Evolutionary conservation across 1,139 yeast species (phyloP).

Genomic region (Wickerhamomyces sp.): DNA sequence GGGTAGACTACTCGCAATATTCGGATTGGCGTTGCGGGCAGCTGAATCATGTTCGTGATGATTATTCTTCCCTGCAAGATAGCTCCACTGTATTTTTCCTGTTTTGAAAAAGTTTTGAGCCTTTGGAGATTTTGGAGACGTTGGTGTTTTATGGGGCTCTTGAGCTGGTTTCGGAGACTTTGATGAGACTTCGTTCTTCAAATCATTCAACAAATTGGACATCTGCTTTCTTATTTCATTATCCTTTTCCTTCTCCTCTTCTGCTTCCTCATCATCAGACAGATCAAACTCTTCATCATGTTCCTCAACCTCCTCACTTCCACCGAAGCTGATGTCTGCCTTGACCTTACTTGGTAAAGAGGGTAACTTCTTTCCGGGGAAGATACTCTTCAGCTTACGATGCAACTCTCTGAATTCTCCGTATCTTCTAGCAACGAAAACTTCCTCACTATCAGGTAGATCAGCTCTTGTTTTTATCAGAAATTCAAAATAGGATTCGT

Average conservation of each 20-base stretch:
- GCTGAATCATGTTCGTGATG: neutral
- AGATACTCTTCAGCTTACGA: slow-evolving; percentile 42
- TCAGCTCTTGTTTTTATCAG: slow-evolving; percentile 24
- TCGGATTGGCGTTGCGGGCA: neutral
- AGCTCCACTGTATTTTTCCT: neutral
- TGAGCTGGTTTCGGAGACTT: neutral
- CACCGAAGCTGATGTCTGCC: slow-evolving; percentile 20
- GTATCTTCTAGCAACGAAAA: slow-evolving; percentile 54
- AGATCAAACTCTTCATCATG: slow-evolving; percentile 4
- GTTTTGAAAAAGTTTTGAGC: slow-evolving; percentile 3
- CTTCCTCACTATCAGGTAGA: slow-evolving; percentile 27
- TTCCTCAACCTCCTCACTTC: slow-evolving; percentile 11
- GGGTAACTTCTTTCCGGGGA: slow-evolving; percentile 71
- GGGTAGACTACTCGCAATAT: slow-evolving; percentile 28
- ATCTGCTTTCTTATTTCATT: slow-evolving; percentile 17
- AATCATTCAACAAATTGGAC: slow-evolving; percentile 9
- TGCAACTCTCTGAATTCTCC: slow-evolving; percentile 60
- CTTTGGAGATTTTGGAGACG: neutral
- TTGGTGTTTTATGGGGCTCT: neutral
- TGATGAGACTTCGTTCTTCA: neutral
- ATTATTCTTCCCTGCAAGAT: too few species aligned
- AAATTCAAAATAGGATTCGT: slow-evolving; percentile 26
- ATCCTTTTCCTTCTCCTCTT: slow-evolving; percentile 23
- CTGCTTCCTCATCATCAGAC: slow-evolving; percentile 20
- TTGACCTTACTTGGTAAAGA: slow-evolving; percentile 54